Conservation (phyloP, 2,329 filamentous ascomycete species). For the Dactylellina cionopaga region DNA sequence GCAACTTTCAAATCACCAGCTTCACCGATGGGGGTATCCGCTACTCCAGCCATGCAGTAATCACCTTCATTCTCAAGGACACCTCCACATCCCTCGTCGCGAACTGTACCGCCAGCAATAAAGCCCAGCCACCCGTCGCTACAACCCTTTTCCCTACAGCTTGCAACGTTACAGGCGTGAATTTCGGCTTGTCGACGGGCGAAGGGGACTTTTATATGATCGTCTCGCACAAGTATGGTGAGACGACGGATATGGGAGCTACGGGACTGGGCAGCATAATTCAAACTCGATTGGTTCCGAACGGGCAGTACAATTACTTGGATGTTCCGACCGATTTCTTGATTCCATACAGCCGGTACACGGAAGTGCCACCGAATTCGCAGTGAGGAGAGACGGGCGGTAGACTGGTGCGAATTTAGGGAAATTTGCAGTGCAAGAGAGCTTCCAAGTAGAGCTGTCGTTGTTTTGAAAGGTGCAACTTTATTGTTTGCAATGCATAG, state of each 20-base stretch:
- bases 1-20: constrained; percentile 16
- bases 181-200: constrained; percentile 16
- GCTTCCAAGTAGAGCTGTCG: too few relatives aligned
- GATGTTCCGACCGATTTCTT: constrained; percentile 14
- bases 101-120: constrained; percentile 26
- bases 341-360: constrained; percentile 6
- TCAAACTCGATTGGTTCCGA: constrained; percentile 9
- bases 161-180: constrained; percentile 21
- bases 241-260: constrained; percentile 9
- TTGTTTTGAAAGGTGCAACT: too few relatives aligned
- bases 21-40: constrained; percentile 32
- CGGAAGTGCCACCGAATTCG: background rate
- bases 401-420: too few relatives aligned
- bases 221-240: constrained; percentile 19
- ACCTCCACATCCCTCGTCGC: constrained; percentile 3
- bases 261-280: constrained; percentile 18
- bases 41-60: constrained; percentile 18
- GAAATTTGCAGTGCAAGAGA: too few relatives aligned
- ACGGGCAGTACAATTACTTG: constrained; percentile 24
- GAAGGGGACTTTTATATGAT: constrained; percentile 23
- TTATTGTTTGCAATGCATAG: too few relatives aligned
- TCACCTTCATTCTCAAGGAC: constrained; percentile 15
- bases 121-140: constrained; percentile 22
- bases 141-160: constrained; percentile 20
- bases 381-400: too few relatives aligned